Base-by-base conservation (phyloP, 2,329 filamentous ascomycete species). In the Aspergillus clavatus region DNA sequence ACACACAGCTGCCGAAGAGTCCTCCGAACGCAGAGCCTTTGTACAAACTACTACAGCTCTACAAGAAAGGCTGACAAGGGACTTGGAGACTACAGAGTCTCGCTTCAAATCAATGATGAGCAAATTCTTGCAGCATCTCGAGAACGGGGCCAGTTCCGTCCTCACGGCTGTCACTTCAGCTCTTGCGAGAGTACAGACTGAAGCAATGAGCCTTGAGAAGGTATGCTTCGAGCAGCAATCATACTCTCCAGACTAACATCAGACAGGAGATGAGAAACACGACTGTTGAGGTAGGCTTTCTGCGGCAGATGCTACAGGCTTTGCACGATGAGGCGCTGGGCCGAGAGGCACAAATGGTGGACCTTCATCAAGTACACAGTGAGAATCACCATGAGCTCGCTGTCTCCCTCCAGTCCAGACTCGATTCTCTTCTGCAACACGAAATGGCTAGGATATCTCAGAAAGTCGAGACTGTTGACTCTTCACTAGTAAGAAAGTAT, bases 21-120 rank as follows among this genome's bases (percentile, higher is more conserved):
- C 64, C 31, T 40, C 42, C 4, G 52, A 59, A n/a, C 62, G 70
- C 7, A 54, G 52, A 42, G 52, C 45, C 12, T 73, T 73, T 46
- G 39, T 63, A 16, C 49, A 64, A 22, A 46, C 56, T 7, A 55
- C 65, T 5, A 53, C 64, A 10, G 42, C 41, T 1, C 53, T 72
- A 29, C 66, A 64, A 41, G 42, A 46, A 10, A 62, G 55, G 35
- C 38, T 69, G 5, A 19, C 55, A 2, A 46, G 38, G 12, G 67
- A 72, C 7, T 26, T 73, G 28, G 60, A 67, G 16, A 45, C 52
- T 21, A 64, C 60, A 10, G 58, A 56, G 4, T 53, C 49, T 6
- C 28, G 50, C 0, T 53, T 63, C 23, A 57, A 56, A 26, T 45
- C 43, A 6, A 49, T 51, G 3, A 51, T 72, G 18, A 39, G 45